Percentiles rank a stretch among this genome's conserved stretches.
Conservation (phyloP, 805 yeast species). For the Millerozyma acaciae region DNA sequence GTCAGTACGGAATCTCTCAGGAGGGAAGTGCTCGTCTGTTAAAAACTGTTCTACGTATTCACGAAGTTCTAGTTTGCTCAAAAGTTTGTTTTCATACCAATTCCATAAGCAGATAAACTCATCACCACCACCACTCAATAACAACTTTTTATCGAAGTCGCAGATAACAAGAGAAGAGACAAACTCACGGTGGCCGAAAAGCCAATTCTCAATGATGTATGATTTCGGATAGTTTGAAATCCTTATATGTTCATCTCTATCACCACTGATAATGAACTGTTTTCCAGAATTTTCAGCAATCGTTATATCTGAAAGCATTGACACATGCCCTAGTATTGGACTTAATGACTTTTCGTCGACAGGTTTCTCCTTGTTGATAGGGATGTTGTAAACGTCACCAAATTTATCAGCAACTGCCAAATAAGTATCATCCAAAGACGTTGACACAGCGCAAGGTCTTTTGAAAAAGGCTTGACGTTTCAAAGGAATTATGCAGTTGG, state of each 20-base stretch:
- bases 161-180: constrained; percentile 65
- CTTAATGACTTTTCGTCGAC: constrained; percentile 41
- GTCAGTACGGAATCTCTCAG: constrained; percentile 56
- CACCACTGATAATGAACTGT: constrained; percentile 68
- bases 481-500: constrained; percentile 44
- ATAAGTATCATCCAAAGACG: constrained; percentile 46
- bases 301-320: constrained; percentile 82
- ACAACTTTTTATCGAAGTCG: constrained; percentile 42
- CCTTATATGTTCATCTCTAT: constrained; percentile 94
- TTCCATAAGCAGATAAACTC: constrained; percentile 70
- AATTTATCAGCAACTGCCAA: constrained; percentile 87
- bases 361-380: constrained; percentile 34
- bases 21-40: constrained; percentile 57
- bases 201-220: constrained; percentile 72
- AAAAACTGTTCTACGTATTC: constrained; percentile 39
- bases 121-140: constrained; percentile 93
- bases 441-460: constrained; percentile 82
- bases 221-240: constrained; percentile 76
- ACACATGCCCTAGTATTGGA: constrained; percentile 92
- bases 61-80: constrained; percentile 49
- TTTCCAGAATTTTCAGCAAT: constrained; percentile 38
- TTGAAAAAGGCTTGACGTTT: constrained; percentile 82
- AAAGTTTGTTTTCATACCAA: constrained; percentile 52
- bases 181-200: constrained; percentile 84
- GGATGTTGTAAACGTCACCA: constrained; percentile 82